Base-by-base conservation (phyloP, 1,284 basidiomycete species). In the Tilletia horrida region DNA sequence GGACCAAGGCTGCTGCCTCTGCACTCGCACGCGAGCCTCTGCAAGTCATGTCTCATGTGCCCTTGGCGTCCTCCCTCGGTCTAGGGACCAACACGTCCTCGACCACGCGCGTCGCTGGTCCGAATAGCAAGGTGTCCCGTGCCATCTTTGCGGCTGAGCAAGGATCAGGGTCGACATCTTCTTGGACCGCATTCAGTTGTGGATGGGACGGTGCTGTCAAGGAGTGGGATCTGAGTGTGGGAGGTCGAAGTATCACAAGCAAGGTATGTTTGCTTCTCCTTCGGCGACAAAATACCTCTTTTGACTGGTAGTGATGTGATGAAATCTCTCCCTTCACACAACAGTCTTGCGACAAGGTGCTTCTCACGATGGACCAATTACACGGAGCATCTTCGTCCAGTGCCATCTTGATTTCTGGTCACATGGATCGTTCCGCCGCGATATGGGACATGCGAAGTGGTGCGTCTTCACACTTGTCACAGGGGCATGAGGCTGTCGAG, bases 181-280 rank as follows among this genome's bases (percentile, higher is more conserved):
- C 25, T 4, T 64, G 45, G 63, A 44, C 40, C 1, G 72, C 71
- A 0, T 80, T 72, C 72, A 71, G 68, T 14, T 67, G 70, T 1
- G 79, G 76, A 14, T 79, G 73, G 74, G 76, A 79, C 67, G 79
- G 79, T 57, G 64, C 57, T 3, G 71, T 81, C 40, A 72, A 73
- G 64, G 67, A 70, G 29, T 81, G 75, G 76, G 80, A 81, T 44
- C 65, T 78, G 40, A 66, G 62, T 4, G 45, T 67, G 0, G 77
- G 72, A 9, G 73, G 74, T 0, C 47, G 59, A 14, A 52, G 63
- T 23, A 52, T 47, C 2, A 64, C 7, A 66, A 70, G 45, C 67
- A 71, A 21, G 64, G 67, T n/a, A 63, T 67, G 44, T 67, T 65
- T 2, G n/a, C n/a, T n/a, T n/a, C n/a, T n/a, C n/a, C n/a, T n/a